These are phyloP conservation scores for Forsythia suspensa DNA, from an alignment of 257 asterid genomes.

Conservation along the genomic window DNA sequence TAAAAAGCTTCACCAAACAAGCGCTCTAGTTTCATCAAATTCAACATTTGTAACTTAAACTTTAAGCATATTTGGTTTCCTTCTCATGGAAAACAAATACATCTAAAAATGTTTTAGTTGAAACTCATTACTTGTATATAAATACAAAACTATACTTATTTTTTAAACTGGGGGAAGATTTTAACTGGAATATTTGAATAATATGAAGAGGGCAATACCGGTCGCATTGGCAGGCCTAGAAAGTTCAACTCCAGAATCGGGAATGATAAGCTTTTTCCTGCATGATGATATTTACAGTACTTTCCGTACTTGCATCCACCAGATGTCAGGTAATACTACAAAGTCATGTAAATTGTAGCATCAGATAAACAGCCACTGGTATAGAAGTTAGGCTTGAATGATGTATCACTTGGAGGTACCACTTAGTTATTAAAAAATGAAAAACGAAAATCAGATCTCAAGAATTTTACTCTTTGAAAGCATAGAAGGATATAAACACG, in stretches of 20 bases:
- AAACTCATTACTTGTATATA: too few relatives aligned
- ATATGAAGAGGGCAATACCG: conserved; percentile 37
- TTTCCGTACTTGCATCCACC: conserved; percentile 79
- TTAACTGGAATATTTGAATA: background rate
- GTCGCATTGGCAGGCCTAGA: conserved; percentile 73
- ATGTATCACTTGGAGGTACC: background rate
- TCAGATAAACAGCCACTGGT: conserved; percentile 16
- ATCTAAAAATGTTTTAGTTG: background rate
- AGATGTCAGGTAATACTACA: conserved; percentile 70
- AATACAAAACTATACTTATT: background rate
- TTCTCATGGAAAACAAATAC: background rate
- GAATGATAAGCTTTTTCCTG: conserved; percentile 33
- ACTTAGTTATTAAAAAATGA: conserved; percentile 1
- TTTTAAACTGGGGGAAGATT: background rate
- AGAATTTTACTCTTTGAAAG: background rate
- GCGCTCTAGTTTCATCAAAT: conserved; percentile 4
- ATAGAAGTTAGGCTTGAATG: conserved; percentile 1
- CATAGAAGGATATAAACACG: too few relatives aligned
- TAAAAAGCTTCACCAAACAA: too few relatives aligned
- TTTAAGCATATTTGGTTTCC: background rate
- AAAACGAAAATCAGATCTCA: background rate
- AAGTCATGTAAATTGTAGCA: conserved; percentile 17
- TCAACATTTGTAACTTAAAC: background rate
- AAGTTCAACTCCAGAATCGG: conserved; percentile 51
- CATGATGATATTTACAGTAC: conserved; percentile 63